Conservation (phyloP, 805 yeast genomes). For the Hanseniaspora thailandica region DNA sequence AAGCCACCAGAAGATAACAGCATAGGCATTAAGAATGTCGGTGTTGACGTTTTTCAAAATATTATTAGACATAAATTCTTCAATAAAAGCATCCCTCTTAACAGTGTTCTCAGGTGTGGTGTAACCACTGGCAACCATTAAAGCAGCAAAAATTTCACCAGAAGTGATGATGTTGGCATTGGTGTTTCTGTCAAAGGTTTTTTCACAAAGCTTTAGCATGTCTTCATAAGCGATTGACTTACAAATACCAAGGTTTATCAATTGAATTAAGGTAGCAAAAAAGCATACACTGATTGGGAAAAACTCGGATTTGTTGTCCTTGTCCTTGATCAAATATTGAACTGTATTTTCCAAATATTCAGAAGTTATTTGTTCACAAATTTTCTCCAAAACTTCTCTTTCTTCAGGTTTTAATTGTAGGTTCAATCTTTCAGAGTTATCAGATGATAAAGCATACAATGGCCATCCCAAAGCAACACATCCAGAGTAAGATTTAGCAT, state of each 20-base stretch:
- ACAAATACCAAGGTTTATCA: conserved; percentile 27
- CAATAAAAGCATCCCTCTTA: conserved; percentile 38
- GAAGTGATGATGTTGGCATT: conserved; percentile 64
- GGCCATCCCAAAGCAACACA: conserved; percentile 66
- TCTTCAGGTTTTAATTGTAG: conserved; percentile 35
- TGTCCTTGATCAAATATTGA: conserved; percentile 46
- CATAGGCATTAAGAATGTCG: conserved; percentile 66
- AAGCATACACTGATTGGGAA: conserved; percentile 54
- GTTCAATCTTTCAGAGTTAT: conserved; percentile 19
- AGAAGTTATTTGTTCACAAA: conserved; percentile 39
- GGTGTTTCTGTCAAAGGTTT: conserved; percentile 50
- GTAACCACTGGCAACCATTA: conserved; percentile 39
- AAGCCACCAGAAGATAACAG: conserved; percentile 60
- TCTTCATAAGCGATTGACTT: conserved; percentile 37
- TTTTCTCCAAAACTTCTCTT: conserved; percentile 28
- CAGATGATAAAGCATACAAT: conserved; percentile 36
- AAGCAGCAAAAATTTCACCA: conserved; percentile 59
- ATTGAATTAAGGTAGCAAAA: conserved; percentile 37
- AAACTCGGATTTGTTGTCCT: conserved; percentile 57
- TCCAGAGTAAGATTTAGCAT: conserved; percentile 46
- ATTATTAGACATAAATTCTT: conserved; percentile 34
- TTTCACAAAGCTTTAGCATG: conserved; percentile 38
- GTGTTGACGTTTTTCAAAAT: conserved; percentile 55
- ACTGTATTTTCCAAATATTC: conserved; percentile 49
- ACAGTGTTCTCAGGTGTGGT: conserved; percentile 29